A percentile compares a stretch with the other conserved stretches of the same genome.
Evolutionary conservation across 2,329 filamentous ascomycete species (phyloP).

Genomic region (Venturia carpophila): DNA sequence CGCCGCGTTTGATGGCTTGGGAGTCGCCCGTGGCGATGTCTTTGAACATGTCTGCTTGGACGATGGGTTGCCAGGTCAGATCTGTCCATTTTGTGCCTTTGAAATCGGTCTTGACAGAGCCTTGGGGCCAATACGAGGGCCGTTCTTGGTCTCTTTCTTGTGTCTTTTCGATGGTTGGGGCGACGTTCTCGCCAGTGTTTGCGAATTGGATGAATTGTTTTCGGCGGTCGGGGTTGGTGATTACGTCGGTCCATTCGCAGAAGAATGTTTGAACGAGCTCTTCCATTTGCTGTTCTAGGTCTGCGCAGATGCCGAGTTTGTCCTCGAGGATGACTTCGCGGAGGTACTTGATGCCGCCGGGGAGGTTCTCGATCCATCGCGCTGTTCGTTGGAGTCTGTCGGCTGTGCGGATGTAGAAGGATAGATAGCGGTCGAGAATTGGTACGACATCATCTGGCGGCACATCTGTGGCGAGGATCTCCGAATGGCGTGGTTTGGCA

Average conservation of each 20-base stretch:
- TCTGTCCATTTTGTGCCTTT: slow-evolving; percentile 57
- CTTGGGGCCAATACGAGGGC: slow-evolving; percentile 70
- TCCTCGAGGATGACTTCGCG: slow-evolving; percentile 77
- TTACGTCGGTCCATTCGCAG: slow-evolving; percentile 83
- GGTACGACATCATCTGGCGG: slow-evolving; percentile 73
- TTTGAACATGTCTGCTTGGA: slow-evolving; percentile 62
- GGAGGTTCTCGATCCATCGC: slow-evolving; percentile 76
- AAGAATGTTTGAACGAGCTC: slow-evolving; percentile 77
- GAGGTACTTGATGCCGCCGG: slow-evolving; percentile 76
- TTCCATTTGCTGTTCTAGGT: slow-evolving; percentile 81
- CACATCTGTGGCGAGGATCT: slow-evolving; percentile 79
- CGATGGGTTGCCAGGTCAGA: slow-evolving; percentile 71
- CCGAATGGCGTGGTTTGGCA: slow-evolving; percentile 72
- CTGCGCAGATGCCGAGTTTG: slow-evolving; percentile 74
- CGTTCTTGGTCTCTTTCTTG: slow-evolving; percentile 64
- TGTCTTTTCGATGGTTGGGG: slow-evolving; percentile 62
- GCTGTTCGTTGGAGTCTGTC: slow-evolving; percentile 86
- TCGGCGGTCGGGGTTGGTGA: slow-evolving; percentile 59
- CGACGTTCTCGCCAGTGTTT: slow-evolving; percentile 63
- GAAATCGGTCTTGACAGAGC: slow-evolving; percentile 63
- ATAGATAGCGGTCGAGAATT: slow-evolving; percentile 80
- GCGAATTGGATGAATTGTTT: slow-evolving; percentile 74
- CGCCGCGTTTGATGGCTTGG: slow-evolving; percentile 72
- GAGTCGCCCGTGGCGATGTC: slow-evolving; percentile 64
- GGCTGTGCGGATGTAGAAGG: slow-evolving; percentile 89